Conservation (phyloP, 2,329 filamentous ascomycete genomes). For the Aspergillus glaucus region DNA sequence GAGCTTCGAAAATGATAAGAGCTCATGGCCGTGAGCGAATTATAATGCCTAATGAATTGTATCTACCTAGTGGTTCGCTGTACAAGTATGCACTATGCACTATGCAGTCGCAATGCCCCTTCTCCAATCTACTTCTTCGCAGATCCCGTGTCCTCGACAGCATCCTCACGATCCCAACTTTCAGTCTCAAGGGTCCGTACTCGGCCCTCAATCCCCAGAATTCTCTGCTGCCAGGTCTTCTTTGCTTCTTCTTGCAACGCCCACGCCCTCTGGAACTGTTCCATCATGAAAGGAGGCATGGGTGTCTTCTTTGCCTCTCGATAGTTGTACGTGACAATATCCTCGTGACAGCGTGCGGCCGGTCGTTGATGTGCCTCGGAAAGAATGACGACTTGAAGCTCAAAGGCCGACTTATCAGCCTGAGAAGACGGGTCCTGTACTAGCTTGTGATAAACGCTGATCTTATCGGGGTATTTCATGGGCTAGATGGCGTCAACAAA, state of each 20-base stretch:
- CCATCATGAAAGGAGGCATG: constrained; percentile 56
- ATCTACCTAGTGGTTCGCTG: too few species aligned
- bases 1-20: too few species aligned
- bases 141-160: constrained; percentile 62
- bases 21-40: too few species aligned
- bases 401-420: constrained; percentile 26
- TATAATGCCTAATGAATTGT: too few species aligned
- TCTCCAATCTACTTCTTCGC: constrained; percentile 11
- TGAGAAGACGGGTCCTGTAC: constrained; percentile 43
- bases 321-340: constrained; percentile 76
- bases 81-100: too few species aligned
- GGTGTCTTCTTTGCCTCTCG: constrained; percentile 48
- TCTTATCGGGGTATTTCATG: constrained; percentile 73
- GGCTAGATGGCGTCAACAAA: constrained; percentile 47
- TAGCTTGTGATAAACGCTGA: constrained; percentile 80
- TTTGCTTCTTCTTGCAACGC: constrained; percentile 56
- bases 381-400: constrained; percentile 58
- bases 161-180: constrained; percentile 67
- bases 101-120: too few species aligned
- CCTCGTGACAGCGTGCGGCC: constrained; percentile 69
- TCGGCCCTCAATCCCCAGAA: constrained; percentile 51
- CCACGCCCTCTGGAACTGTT: constrained; percentile 55
- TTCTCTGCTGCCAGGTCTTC: constrained; percentile 46
- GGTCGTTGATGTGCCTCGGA: constrained; percentile 68
- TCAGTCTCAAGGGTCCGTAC: constrained; percentile 60